phyloP scores from a whole-genome alignment of 345 rosid genomes.

The Excoecaria cochinchinensis region DNA sequence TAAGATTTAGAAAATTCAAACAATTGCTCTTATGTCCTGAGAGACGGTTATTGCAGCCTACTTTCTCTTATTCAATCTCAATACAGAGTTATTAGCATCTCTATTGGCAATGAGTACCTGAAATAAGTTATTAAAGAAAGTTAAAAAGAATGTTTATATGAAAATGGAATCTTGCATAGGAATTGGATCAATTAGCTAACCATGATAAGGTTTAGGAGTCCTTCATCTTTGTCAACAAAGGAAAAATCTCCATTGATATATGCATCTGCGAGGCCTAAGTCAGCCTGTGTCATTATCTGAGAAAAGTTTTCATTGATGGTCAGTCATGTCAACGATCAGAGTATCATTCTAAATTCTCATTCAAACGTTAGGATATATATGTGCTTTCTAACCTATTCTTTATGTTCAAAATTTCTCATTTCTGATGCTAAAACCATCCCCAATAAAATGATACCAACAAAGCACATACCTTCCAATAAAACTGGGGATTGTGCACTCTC shows the following conservation, averaged over 20 bases:
- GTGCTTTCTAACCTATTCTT: not conserved
- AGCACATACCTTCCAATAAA: constrained; percentile 82
- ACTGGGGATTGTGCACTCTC: constrained; percentile 73
- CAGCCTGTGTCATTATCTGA: constrained; percentile 89
- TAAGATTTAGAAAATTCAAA: not conserved
- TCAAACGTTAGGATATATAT: not conserved
- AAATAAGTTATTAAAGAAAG: constrained; percentile 6
- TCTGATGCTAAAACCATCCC: not conserved
- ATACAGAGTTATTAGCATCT: constrained; percentile 42
- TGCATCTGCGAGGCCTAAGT: constrained; percentile 89
- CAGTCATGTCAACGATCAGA: not conserved
- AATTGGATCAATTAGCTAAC: constrained; percentile 34
- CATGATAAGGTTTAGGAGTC: constrained; percentile 71
- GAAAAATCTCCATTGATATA: constrained; percentile 79
- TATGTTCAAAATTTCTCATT: not conserved
- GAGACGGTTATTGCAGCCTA: constrained; percentile 14
- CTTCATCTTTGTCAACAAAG: constrained; percentile 68
- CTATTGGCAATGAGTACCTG: constrained; percentile 79
- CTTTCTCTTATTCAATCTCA: constrained; percentile 63
- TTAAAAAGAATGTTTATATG: not conserved
- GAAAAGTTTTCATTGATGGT: not conserved
- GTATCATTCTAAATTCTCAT: not conserved
- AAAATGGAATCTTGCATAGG: not conserved
- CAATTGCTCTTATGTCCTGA: not conserved
- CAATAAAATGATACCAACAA: not conserved